Evolutionary conservation across 1,284 basidiomycete genomes (phyloP), one percentile per base, ranked within the genome.

Genomic region (Exobasidium cylindrosporum): DNA sequence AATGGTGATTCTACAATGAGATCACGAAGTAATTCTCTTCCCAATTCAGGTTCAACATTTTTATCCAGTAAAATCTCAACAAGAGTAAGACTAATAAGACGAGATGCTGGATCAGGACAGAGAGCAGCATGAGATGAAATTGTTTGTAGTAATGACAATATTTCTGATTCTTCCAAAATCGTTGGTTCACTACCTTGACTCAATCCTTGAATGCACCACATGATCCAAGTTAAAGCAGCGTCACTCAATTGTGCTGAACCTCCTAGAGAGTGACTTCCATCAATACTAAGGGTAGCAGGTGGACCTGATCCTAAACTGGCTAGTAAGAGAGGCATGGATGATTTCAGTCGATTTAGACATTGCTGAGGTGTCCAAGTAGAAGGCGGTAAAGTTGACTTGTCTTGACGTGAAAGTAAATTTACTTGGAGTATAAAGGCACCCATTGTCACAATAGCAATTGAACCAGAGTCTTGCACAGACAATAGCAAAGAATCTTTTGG

Each of bases 61-160:
- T 56, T 29, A 21, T 44, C 30, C 30, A 74, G 32, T 50, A 70
- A 30, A 13, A 60, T 58, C 3, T 57, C 58, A n/a, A 72, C 57
- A 46, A 70, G 44, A 54, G 63, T 61, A 58, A 70, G 67, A 4
- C 65, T 54, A 6, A 70, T 62, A 47, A 67, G 58, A 14, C 72
- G 29, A 4, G 68, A 62, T 1, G 50, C 11, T 13, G 70, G 63
- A 13, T 60, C 61, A 1, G 72, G 69, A 46, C 67, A 68, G 35
- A 70, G 57, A 28, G 72, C 68, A 31, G 66, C 69, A 35, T 74
- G 72, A 45, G 67, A 63, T 5, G 72, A 69, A 29, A 74, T 56
- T n/a, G 59, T 62, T 58, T 68, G 68, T 5, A 67, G 60, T 13
- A 50, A 50, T 4, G 26, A 24, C 2, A 50, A 21, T 24, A 28